A percentile compares a stretch with the other conserved stretches of the same genome.
Conservation (phyloP, 129 eudicot genomes). For the Flaveria brownii region DNA sequence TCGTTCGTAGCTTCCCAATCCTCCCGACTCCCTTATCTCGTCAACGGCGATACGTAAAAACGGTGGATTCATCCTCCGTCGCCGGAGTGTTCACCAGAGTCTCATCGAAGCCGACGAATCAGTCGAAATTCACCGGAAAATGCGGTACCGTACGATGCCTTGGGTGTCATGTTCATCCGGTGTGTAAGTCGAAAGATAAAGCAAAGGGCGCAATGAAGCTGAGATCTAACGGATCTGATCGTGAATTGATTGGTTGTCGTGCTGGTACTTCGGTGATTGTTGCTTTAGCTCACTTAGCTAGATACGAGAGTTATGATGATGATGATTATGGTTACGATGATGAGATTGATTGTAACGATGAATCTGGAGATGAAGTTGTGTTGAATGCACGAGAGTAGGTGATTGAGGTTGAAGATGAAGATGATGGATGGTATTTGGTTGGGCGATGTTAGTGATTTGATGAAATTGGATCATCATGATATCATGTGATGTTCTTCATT, state of each 20-base stretch:
- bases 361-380: constrained; percentile 15
- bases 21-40: constrained; percentile 17
- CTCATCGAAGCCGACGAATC: constrained; percentile 64
- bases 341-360: constrained; percentile 14
- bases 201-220: constrained; percentile 56
- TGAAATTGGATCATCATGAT: neutral
- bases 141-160: constrained; percentile 50
- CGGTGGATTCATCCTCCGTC: constrained; percentile 43
- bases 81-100: constrained; percentile 62
- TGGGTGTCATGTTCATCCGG: constrained; percentile 59
- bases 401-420: constrained; percentile 36
- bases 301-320: constrained; percentile 1
- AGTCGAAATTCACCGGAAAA: constrained; percentile 76
- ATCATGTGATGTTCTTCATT: too few species aligned
- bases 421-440: constrained; percentile 69
- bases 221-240: constrained; percentile 18
- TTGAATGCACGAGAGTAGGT: constrained; percentile 19
- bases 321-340: constrained; percentile 25
- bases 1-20: constrained; percentile 37
- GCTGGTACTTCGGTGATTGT: constrained; percentile 40
- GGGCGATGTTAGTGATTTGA: constrained; percentile 16
- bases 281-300: constrained; percentile 41
- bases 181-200: constrained; percentile 56
- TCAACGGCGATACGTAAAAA: constrained; percentile 22
- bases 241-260: neutral